Conservation (phyloP, 306 rosid genomes). For the Inga leiocalycina region DNA sequence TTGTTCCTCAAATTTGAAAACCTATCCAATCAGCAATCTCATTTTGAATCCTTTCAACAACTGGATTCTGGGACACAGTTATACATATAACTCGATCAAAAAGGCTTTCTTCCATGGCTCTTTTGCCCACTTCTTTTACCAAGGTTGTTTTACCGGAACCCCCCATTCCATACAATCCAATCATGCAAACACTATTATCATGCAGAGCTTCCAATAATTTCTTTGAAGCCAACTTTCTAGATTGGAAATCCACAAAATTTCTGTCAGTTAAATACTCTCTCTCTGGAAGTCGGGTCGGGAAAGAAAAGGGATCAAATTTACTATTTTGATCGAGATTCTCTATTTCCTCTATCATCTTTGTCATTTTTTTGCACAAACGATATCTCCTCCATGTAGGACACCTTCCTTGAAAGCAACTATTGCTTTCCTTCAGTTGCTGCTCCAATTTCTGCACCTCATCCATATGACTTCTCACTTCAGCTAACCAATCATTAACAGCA, state of each 20-base stretch:
- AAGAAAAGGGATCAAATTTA: neutral
- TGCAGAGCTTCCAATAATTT: neutral
- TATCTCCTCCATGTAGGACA: neutral
- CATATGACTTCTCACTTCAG: neutral
- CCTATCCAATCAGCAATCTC: neutral
- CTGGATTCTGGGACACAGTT: neutral
- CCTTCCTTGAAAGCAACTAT: neutral
- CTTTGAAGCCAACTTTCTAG: neutral
- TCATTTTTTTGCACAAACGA: neutral
- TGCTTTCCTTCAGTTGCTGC: no score
- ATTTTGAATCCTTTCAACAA: neutral
- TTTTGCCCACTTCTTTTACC: neutral
- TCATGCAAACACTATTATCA: neutral
- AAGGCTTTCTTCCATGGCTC: neutral
- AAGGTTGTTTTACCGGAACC: slow-evolving; percentile 3
- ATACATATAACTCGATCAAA: neutral
- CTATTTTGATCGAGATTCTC: neutral
- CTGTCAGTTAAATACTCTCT: neutral
- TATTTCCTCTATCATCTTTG: neutral
- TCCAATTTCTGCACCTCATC: no score
- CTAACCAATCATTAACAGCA: neutral
- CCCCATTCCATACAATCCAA: slow-evolving; percentile 8
- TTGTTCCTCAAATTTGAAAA: neutral
- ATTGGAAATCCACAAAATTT: neutral
- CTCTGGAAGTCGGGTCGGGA: neutral